Conservation (phyloP, 768 basidiomycete genomes). For the Pisolithus albus region DNA sequence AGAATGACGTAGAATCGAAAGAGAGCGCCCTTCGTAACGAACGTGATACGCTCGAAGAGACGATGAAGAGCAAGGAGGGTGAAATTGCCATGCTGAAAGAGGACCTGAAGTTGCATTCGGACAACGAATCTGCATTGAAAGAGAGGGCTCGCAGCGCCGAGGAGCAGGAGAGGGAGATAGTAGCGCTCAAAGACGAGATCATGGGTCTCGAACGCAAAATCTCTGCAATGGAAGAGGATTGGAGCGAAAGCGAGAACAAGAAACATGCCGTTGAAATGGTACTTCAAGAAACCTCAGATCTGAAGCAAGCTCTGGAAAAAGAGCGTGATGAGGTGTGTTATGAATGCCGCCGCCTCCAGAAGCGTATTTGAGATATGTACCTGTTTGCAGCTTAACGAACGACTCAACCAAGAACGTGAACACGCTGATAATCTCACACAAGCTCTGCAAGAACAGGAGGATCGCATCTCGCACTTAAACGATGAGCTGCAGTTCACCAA, state of each 20-base stretch:
- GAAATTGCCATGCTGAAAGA: slow-evolving; percentile 34
- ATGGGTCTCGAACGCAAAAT: slow-evolving; percentile 38
- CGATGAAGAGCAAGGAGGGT: slow-evolving; percentile 6
- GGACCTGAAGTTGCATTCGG: slow-evolving; percentile 41
- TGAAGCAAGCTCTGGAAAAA: slow-evolving; percentile 49
- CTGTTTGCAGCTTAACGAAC: slow-evolving; percentile 35
- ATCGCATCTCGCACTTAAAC: slow-evolving; percentile 43
- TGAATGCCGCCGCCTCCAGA: neutral
- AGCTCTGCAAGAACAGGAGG: slow-evolving; percentile 48
- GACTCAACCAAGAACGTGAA: slow-evolving; percentile 48
- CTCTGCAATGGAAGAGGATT: slow-evolving; percentile 45
- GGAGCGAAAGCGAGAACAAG: slow-evolving; percentile 50
- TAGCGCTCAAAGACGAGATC: slow-evolving; percentile 10
- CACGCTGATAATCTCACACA: slow-evolving; percentile 41
- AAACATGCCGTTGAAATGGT: slow-evolving; percentile 50
- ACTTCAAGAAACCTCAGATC: slow-evolving; percentile 44
- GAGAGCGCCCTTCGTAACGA: slow-evolving; percentile 40
- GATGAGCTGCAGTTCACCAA: slow-evolving; percentile 50
- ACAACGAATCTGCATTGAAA: slow-evolving; percentile 47
- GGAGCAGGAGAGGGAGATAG: slow-evolving; percentile 56
- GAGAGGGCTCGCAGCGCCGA: slow-evolving; percentile 48
- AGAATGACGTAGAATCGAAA: slow-evolving; percentile 37
- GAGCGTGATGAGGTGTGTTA: slow-evolving; percentile 47
- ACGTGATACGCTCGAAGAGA: slow-evolving; percentile 32
- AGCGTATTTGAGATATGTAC: neutral